Percentiles rank a stretch among this genome's conserved stretches.
Evolutionary conservation across 768 basidiomycete genomes (phyloP).

Genomic region (Podaxis carcinomalis): DNA sequence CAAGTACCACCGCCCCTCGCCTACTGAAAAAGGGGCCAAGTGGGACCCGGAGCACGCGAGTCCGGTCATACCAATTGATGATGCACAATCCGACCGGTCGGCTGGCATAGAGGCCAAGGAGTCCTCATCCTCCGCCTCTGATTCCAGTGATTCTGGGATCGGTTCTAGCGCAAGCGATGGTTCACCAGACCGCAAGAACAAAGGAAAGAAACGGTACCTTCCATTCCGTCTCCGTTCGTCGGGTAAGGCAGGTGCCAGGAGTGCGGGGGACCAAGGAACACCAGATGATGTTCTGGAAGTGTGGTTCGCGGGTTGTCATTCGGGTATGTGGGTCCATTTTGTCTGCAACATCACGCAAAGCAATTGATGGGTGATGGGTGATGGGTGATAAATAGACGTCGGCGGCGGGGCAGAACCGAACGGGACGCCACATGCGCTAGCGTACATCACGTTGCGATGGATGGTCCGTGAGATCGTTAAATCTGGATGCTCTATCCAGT

Average conservation of each 20-base stretch:
- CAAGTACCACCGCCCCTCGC: conserved; percentile 47
- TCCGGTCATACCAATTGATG: conserved; percentile 10
- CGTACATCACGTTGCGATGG: conserved; percentile 69
- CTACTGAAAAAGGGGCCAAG: conserved; percentile 18
- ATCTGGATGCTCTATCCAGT: conserved; percentile 56
- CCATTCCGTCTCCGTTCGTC: background rate
- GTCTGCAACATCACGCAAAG: background rate
- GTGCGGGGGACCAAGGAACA: conserved; percentile 12
- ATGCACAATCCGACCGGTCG: background rate
- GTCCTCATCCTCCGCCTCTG: conserved; percentile 12
- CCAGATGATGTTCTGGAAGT: conserved; percentile 62
- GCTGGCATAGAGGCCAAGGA: background rate
- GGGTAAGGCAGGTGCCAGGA: conserved; percentile 1
- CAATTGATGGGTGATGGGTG: background rate
- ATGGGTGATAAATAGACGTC: conserved; percentile 44
- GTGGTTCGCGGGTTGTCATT: conserved; percentile 76
- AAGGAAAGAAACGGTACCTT: conserved; percentile 8
- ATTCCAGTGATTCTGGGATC: conserved; percentile 4
- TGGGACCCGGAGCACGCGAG: conserved; percentile 25
- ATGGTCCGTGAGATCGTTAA: conserved; percentile 67
- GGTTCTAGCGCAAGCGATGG: background rate
- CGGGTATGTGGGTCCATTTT: conserved; percentile 40
- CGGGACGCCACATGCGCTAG: conserved; percentile 36
- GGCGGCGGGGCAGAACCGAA: conserved; percentile 62
- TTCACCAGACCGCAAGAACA: background rate